Conservation (phyloP, 345 rosid genomes). For the Eutrema yunnanense region DNA sequence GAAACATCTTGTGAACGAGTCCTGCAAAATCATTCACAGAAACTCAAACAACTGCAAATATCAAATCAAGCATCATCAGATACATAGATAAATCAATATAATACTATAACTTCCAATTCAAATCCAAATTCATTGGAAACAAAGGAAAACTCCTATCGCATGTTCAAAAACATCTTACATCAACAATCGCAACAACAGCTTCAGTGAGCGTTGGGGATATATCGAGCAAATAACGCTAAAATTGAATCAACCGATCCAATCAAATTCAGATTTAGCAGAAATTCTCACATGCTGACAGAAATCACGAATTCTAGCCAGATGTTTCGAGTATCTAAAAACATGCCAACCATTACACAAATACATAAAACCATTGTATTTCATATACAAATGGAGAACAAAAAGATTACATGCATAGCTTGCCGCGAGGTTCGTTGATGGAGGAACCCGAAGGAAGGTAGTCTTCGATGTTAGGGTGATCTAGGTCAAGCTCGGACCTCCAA, state of each 20-base stretch:
- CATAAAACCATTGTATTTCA: neutral
- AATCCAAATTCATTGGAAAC: neutral
- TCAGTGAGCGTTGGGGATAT: constrained; percentile 78
- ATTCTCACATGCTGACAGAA: neutral
- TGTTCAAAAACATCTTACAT: constrained; percentile 38
- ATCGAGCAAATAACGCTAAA: constrained; percentile 50
- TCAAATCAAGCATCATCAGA: neutral
- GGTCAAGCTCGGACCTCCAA: no score
- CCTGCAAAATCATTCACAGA: no score
- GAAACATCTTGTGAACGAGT: constrained; percentile 80
- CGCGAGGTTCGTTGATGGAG: constrained; percentile 74
- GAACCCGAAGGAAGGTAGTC: constrained; percentile 88
- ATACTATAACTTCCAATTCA: neutral
- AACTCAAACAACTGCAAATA: no score
- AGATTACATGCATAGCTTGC: constrained; percentile 87
- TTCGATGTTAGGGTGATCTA: constrained; percentile 78
- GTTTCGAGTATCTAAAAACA: neutral
- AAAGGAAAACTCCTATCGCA: no score
- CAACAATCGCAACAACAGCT: constrained; percentile 94
- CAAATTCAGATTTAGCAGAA: neutral
- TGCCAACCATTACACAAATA: neutral
- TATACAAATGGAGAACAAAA: neutral
- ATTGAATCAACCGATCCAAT: neutral
- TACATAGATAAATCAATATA: neutral
- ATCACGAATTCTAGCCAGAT: neutral